A percentile compares a stretch with the other conserved stretches of the same genome.
These are phyloP conservation scores for Aspergillus sp. DNA, from an alignment of 2,329 filamentous ascomycete species.

Conservation along the genomic window DNA sequence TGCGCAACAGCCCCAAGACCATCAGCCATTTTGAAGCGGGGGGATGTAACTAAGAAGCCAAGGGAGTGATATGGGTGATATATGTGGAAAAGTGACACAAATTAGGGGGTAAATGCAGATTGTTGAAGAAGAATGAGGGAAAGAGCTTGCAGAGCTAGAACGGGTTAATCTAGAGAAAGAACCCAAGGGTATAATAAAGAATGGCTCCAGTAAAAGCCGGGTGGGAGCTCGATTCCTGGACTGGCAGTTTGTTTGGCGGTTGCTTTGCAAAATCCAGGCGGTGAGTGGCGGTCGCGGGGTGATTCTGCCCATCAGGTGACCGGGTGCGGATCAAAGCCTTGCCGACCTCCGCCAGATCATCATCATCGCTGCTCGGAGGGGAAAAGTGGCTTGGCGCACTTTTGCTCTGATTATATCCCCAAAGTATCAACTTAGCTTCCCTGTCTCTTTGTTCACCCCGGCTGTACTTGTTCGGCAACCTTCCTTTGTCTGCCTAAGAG, in stretches of 20 bases:
- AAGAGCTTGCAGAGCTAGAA: not conserved
- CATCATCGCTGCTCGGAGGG: conserved; percentile 24
- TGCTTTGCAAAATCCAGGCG: conserved; percentile 31
- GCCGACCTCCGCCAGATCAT: conserved; percentile 25
- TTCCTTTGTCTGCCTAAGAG: not conserved
- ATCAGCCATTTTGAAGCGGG: conserved; percentile 56
- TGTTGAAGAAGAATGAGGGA: conserved; percentile 1
- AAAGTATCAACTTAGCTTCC: conserved; percentile 14
- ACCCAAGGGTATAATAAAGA: not conserved
- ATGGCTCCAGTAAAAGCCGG: conserved; percentile 13
- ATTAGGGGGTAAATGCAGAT: not conserved
- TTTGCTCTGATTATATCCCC: conserved; percentile 17
- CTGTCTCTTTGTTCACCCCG: conserved; percentile 3
- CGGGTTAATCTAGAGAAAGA: not conserved
- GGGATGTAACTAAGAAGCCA: not conserved
- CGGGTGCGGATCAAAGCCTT: conserved; percentile 21
- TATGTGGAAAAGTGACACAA: not conserved
- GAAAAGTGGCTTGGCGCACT: conserved; percentile 26
- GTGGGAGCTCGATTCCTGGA: conserved; percentile 30
- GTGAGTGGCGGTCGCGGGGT: conserved; percentile 28
- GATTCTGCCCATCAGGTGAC: conserved; percentile 30
- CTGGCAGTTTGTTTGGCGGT: conserved; percentile 37
- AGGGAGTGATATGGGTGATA: conserved; percentile 3
- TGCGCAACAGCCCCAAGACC: conserved; percentile 69
- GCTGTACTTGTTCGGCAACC: conserved; percentile 1